phyloP scores from a whole-genome alignment of 2,329 filamentous ascomycete genomes.

The Paecilomyces fulvus region DNA sequence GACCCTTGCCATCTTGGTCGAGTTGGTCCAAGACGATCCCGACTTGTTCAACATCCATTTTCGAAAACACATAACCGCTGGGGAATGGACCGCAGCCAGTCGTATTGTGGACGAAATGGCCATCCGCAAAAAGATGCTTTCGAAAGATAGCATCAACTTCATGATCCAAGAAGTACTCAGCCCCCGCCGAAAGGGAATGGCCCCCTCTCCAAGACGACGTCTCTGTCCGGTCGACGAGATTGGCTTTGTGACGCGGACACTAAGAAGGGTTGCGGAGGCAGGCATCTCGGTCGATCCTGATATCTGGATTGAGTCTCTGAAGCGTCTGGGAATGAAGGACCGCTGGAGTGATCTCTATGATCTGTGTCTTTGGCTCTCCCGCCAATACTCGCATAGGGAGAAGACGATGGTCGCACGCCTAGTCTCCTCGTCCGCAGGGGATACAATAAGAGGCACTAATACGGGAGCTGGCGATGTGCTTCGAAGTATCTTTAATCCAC shows the following conservation, averaged over 20 bases:
- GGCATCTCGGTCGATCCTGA: constrained; percentile 34
- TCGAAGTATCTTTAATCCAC: constrained; percentile 32
- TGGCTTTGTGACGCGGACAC: constrained; percentile 38
- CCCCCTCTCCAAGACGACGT: constrained; percentile 15
- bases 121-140: constrained; percentile 33
- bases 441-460: neutral
- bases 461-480: constrained; percentile 17
- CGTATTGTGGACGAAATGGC: constrained; percentile 44
- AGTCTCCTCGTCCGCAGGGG: constrained; percentile 5
- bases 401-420: constrained; percentile 7
- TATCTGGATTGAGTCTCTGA: constrained; percentile 51
- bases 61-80: constrained; percentile 27
- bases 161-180: constrained; percentile 31
- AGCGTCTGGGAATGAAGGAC: constrained; percentile 50
- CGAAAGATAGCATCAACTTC: constrained; percentile 34
- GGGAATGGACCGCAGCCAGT: constrained; percentile 21
- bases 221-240: constrained; percentile 30
- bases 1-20: constrained; percentile 46
- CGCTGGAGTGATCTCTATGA: constrained; percentile 44
- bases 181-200: constrained; percentile 18
- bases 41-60: constrained; percentile 31
- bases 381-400: constrained; percentile 24
- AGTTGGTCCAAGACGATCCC: constrained; percentile 21
- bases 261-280: constrained; percentile 40
- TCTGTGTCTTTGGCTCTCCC: constrained; percentile 45